Conservation (phyloP, 164 flowering plant species). For the Protea cynaroides region DNA sequence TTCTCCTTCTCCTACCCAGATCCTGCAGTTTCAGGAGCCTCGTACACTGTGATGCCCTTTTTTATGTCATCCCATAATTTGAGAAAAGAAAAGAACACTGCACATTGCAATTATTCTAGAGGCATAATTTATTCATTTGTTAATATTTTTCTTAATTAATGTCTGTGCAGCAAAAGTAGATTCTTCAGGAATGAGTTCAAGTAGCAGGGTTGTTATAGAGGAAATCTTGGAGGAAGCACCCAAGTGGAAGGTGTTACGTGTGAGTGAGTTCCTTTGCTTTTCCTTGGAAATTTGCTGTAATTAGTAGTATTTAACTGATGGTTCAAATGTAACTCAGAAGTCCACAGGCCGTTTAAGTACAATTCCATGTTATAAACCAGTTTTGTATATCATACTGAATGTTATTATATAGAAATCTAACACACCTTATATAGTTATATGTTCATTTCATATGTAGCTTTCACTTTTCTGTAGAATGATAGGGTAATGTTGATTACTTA, state of each 20-base stretch:
- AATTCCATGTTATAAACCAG: neutral
- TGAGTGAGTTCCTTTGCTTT: conserved; percentile 59
- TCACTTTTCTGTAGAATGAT: too few species aligned
- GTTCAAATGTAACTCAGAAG: neutral
- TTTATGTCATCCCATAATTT: too few species aligned
- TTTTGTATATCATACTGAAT: neutral
- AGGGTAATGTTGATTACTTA: too few species aligned
- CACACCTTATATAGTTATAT: too few species aligned
- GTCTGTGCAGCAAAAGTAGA: conserved; percentile 22
- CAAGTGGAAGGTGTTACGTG: conserved; percentile 97
- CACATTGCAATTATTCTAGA: too few species aligned
- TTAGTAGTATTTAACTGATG: neutral
- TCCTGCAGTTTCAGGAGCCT: too few species aligned
- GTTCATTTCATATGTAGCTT: too few species aligned
- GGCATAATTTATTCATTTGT: too few species aligned
- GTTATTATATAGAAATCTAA: neutral
- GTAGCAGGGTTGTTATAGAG: conserved; percentile 39
- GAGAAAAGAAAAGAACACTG: too few species aligned
- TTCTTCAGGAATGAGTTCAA: conserved; percentile 26
- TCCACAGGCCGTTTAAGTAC: neutral
- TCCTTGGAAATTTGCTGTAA: neutral
- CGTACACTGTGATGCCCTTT: too few species aligned
- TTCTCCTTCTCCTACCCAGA: too few species aligned
- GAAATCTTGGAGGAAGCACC: conserved; percentile 93
- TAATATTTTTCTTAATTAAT: conserved; percentile 1